These are phyloP conservation scores for Xylaria sp. DNA, from an alignment of 2,329 filamentous ascomycete species.

Conservation along the genomic window DNA sequence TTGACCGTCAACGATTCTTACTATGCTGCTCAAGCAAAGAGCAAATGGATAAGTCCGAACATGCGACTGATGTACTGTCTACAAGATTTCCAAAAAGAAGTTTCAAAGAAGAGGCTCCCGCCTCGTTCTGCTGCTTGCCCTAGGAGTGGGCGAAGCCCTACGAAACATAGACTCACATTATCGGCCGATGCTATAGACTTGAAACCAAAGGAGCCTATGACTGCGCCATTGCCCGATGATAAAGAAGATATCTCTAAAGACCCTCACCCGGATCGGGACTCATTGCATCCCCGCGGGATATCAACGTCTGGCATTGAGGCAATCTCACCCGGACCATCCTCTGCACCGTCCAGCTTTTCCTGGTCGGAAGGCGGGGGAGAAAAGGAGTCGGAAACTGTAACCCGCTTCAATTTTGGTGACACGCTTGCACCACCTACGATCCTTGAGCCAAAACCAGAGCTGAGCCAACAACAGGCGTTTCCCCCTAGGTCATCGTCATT, in stretches of 20 bases:
- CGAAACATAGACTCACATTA: conserved; percentile 68
- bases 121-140: conserved; percentile 60
- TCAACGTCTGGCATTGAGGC: conserved; percentile 62
- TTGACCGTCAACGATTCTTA: conserved; percentile 86
- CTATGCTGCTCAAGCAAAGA: conserved; percentile 80
- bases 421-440: conserved; percentile 52
- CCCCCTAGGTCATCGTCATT: conserved; percentile 46
- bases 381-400: conserved; percentile 52
- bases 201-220: conserved; percentile 65
- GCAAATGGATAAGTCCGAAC: conserved; percentile 88
- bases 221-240: conserved; percentile 68
- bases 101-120: conserved; percentile 61
- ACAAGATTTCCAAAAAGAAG: conserved; percentile 79
- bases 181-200: conserved; percentile 68
- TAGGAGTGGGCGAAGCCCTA: conserved; percentile 63
- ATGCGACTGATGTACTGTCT: conserved; percentile 93
- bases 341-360: conserved; percentile 70
- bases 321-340: conserved; percentile 71
- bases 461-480: conserved; percentile 33
- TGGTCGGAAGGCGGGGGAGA: conserved; percentile 65
- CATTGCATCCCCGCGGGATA: conserved; percentile 61
- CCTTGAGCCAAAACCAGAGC: conserved; percentile 43
- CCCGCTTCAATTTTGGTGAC: conserved; percentile 53
- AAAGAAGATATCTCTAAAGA: conserved; percentile 56
- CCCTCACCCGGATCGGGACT: conserved; percentile 55